Evolutionary conservation across 2,329 filamentous ascomycete species (phyloP).

Genomic region (Alternaria hordeiaustralica): DNA sequence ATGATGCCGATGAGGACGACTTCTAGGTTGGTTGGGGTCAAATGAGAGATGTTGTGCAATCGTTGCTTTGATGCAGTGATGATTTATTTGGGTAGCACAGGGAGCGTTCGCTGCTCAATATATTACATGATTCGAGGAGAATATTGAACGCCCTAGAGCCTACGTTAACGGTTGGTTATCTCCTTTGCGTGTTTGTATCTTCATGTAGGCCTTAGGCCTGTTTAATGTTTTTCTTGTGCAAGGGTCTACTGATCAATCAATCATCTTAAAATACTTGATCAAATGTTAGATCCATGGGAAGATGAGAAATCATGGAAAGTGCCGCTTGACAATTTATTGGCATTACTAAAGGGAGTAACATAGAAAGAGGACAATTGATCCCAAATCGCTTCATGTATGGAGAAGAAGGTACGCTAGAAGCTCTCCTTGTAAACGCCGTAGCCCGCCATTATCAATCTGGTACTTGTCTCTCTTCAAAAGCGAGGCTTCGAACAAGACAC

Average conservation of each 20-base stretch:
- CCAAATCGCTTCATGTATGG: slow-evolving; percentile 33
- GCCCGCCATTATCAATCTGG: slow-evolving; percentile 25
- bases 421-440: slow-evolving; percentile 26
- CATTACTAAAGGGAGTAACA: slow-evolving; percentile 39
- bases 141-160: neutral
- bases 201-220: neutral
- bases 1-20: slow-evolving; percentile 29
- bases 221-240: neutral
- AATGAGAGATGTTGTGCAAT: neutral
- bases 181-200: rapidly evolving
- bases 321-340: slow-evolving; percentile 28
- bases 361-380: slow-evolving; percentile 34
- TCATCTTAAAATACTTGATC: neutral
- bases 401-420: slow-evolving; percentile 21
- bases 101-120: no score
- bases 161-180: neutral
- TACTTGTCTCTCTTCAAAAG: slow-evolving; percentile 24
- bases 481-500: slow-evolving; percentile 26
- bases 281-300: neutral
- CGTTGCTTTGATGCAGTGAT: neutral
- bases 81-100: neutral
- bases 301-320: neutral
- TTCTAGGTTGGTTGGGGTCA: neutral
- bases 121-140: no score
- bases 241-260: neutral